A percentile compares a stretch with the other conserved stretches of the same genome.
Evolutionary conservation across 1,284 basidiomycete genomes (phyloP).

Genomic region (Fomitiporia mediterranea): DNA sequence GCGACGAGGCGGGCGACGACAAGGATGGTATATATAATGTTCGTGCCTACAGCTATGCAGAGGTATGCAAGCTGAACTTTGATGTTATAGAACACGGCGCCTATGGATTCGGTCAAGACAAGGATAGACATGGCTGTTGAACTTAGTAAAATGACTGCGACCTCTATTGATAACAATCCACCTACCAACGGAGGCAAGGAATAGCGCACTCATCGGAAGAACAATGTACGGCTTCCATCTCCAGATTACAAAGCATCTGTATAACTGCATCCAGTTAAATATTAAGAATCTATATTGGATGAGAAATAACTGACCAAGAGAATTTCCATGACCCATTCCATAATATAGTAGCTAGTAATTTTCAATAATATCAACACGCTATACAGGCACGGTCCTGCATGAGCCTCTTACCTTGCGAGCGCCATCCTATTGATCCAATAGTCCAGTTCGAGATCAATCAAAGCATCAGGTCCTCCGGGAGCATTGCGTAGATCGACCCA

Average conservation of each 20-base stretch:
- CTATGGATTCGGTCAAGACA: conserved; percentile 25
- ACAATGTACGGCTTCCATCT: conserved; percentile 20
- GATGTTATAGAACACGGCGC: conserved; percentile 27
- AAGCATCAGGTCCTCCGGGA: conserved; percentile 24
- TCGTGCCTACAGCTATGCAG: conserved; percentile 27
- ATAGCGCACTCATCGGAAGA: conserved; percentile 26
- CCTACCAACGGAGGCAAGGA: conserved; percentile 27
- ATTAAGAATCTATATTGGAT: conserved; percentile 5
- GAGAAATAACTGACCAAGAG: no score
- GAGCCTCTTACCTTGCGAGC: conserved; percentile 26
- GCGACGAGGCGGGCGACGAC: conserved; percentile 26
- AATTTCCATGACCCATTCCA: no score
- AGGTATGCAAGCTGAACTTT: conserved; percentile 28
- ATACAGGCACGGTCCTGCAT: not conserved
- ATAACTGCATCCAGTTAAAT: conserved; percentile 22
- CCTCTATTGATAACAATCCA: not conserved
- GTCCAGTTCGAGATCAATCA: conserved; percentile 21
- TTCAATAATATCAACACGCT: no score
- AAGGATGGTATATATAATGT: conserved; percentile 30
- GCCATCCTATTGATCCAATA: conserved; percentile 28
- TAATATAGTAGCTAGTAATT: no score
- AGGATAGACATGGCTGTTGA: conserved; percentile 26
- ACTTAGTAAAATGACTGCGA: not conserved
- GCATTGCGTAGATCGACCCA: conserved; percentile 29
- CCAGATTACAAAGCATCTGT: conserved; percentile 30